Conservation (phyloP, 345 rosid genomes). For the Populus davidiana region DNA sequence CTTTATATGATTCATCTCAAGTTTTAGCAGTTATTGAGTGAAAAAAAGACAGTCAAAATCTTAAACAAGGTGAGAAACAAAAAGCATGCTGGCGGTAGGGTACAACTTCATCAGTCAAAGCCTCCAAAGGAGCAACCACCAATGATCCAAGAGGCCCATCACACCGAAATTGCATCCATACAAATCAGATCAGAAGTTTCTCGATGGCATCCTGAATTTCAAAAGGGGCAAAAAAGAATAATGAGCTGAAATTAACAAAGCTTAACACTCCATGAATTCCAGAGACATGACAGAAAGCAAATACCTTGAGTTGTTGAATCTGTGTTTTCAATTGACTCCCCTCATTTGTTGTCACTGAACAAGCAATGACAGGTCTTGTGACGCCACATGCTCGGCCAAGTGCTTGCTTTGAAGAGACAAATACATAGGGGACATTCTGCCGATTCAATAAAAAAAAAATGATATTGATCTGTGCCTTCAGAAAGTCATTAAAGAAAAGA, state of each 20-base stretch:
- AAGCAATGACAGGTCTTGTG: slow-evolving; percentile 88
- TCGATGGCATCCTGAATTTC: slow-evolving; percentile 86
- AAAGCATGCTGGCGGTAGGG: background rate
- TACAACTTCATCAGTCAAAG: slow-evolving; percentile 23
- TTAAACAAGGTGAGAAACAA: background rate
- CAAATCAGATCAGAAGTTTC: slow-evolving; percentile 70
- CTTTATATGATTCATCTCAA: background rate
- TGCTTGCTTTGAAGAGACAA: slow-evolving; percentile 95
- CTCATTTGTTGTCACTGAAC: slow-evolving; percentile 81
- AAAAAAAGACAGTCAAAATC: background rate
- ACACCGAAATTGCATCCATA: slow-evolving; percentile 52
- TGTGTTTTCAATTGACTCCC: slow-evolving; percentile 84
- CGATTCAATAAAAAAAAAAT: background rate
- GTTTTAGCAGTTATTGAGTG: background rate
- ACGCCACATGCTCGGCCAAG: slow-evolving; percentile 98
- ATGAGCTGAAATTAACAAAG: background rate
- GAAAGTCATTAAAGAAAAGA: background rate
- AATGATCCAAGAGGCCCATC: slow-evolving; percentile 71
- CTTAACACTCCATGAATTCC: background rate
- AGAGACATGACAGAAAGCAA: background rate
- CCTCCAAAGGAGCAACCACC: slow-evolving; percentile 32
- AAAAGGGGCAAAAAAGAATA: background rate
- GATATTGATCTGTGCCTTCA: background rate
- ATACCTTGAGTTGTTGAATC: slow-evolving; percentile 84
- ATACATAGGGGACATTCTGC: slow-evolving; percentile 97